Evolutionary conservation across 2,329 filamentous ascomycete species (phyloP), one percentile per base, ranked within the genome.

Genomic region (Monosporascus cannonballus): DNA sequence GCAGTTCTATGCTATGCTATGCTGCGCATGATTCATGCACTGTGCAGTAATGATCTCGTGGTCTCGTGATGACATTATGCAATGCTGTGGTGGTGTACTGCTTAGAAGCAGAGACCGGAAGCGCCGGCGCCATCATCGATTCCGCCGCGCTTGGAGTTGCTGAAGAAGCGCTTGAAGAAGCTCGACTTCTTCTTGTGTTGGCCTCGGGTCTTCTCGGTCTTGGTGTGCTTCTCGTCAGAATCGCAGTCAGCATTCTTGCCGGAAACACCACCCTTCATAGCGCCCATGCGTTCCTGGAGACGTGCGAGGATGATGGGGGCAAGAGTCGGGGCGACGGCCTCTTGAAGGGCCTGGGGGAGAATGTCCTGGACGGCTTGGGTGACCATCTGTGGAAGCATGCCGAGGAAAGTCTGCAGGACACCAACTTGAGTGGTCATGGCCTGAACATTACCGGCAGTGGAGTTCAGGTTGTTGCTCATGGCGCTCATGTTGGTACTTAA

Each of bases 311-410:
- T 47, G 2, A 55, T 48, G 2, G 59, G 53, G 14, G 37, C 51
- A 45, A 68, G 22, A 4, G 58, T 56, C 1, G 3, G 18, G 7
- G 44, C 34, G 11, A 60, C 38, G 7, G 54, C 54, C 2, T 46
- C 4, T 2, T 61, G 34, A 2, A 64, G 18, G 8, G 54, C 48
- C 0, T 44, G 50, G 1, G 56, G 57, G 4, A 66, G 18, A 22
- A 49, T 48, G 1, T 64, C 53, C n/a, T 56, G 36, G 18, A 62
- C 17, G 0, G 53, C 6, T n/a, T 59, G 50, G 0, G 56, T 14
- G 34, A 62, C 50, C 59, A 67, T 58, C 1, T 53, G 54, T 6
- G 66, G 65, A 20, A 67, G 36, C 56, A 66, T 59, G 47, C 56
- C 59, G 47, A 64, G 4, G 1, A 68, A 37, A 0, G 63, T 58